These are phyloP conservation scores for Hymenochaete sp. DNA, from an alignment of 1,284 basidiomycete genomes.

Conservation along the genomic window DNA sequence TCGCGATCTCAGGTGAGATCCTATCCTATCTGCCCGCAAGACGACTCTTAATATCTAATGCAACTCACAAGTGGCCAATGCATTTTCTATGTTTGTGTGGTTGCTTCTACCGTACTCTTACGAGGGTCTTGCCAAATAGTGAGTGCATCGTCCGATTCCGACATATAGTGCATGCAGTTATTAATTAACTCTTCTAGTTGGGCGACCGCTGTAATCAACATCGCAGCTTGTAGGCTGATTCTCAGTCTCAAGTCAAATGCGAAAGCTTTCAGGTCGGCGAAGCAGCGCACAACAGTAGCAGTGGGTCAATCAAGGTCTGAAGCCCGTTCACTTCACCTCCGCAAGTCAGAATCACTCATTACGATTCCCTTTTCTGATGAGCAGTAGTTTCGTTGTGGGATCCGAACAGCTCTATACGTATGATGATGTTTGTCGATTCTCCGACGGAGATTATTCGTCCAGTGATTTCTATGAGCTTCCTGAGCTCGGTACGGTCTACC, in stretches of 20 bases:
- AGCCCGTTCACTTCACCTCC: neutral
- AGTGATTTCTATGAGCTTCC: constrained; percentile 3
- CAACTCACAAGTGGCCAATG: constrained; percentile 11
- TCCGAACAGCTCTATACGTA: constrained; percentile 1
- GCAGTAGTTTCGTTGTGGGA: constrained; percentile 14
- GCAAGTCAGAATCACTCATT: neutral
- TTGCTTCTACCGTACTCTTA: constrained; percentile 5
- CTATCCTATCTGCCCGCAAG: too few species aligned
- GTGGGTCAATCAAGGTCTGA: constrained; percentile 15
- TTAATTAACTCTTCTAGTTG: constrained; percentile 7
- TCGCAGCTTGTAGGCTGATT: constrained; percentile 15
- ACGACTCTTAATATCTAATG: neutral
- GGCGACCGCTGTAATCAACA: constrained; percentile 17
- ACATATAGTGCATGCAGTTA: neutral
- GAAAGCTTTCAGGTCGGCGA: constrained; percentile 6
- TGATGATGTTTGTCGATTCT: constrained; percentile 4
- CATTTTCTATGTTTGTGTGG: constrained; percentile 18
- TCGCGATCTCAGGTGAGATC: constrained; percentile 13
- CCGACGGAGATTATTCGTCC: neutral
- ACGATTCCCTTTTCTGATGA: constrained; percentile 1
- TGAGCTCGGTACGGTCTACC: constrained; percentile 15
- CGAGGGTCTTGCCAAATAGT: constrained; percentile 17
- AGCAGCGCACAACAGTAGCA: neutral
- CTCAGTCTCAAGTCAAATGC: constrained; percentile 17
- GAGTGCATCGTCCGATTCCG: neutral